phyloP scores from a whole-genome alignment of 192 early-diverging fungal genomes.

The Fimicolochytrium jonesii region DNA sequence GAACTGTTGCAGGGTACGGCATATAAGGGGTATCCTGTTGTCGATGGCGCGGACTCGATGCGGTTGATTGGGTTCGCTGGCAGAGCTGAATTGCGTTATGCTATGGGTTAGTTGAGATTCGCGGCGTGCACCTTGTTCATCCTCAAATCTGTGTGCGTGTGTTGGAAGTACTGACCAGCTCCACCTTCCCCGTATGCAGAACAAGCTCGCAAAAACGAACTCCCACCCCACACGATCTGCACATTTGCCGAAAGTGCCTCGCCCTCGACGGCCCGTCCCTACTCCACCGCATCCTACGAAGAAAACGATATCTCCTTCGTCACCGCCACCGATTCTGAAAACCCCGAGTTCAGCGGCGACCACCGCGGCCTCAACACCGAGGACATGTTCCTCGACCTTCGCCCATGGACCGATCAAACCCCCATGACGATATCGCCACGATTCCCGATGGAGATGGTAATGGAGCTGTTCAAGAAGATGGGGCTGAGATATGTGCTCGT shows the following conservation, averaged over 20 bases:
- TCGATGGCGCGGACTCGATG: slow-evolving; percentile 18
- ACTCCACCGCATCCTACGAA: no score
- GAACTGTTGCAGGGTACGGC: slow-evolving; percentile 45
- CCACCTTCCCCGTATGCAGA: slow-evolving; percentile 4
- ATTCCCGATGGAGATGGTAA: slow-evolving; percentile 39
- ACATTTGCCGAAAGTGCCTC: slow-evolving; percentile 3
- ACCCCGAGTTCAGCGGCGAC: no score
- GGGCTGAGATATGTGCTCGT: slow-evolving; percentile 43
- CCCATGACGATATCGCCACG: slow-evolving; percentile 40
- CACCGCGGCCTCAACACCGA: no score
- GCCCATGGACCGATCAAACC: slow-evolving; percentile 46
- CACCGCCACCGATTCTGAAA: no score
- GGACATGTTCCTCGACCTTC: slow-evolving; percentile 35
- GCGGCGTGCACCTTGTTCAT: no score
- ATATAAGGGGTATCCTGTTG: slow-evolving; percentile 50
- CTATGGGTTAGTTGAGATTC: slow-evolving; percentile 29
- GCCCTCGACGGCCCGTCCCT: no score
- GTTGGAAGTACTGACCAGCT: no score
- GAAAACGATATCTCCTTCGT: no score
- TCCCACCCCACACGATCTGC: not conserved
- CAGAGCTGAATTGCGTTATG: slow-evolving; percentile 73
- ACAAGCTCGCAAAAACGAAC: slow-evolving; percentile 7
- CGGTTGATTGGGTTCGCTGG: slow-evolving; percentile 76
- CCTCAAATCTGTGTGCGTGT: no score
- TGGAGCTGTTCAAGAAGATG: slow-evolving; percentile 56